phyloP scores from a whole-genome alignment of 768 basidiomycete genomes.

The Chalciporus chontae region DNA sequence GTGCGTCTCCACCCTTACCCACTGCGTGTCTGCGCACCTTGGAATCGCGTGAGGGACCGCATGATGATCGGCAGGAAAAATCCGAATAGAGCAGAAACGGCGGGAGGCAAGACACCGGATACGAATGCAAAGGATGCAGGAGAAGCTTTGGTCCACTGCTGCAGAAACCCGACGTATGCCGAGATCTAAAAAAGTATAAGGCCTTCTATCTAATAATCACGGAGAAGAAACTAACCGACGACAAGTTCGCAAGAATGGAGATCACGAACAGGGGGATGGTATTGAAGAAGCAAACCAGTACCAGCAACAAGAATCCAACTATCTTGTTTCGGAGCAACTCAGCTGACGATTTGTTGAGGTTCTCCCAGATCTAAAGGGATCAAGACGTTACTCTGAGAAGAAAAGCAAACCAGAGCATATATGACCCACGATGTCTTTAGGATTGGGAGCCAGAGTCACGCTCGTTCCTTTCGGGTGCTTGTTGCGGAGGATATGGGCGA shows the following conservation, averaged over 20 bases:
- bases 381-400: not conserved
- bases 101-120: slow-evolving; percentile 90
- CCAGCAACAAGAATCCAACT: slow-evolving; percentile 77
- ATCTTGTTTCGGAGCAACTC: slow-evolving; percentile 64
- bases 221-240: slow-evolving; percentile 49
- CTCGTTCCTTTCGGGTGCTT: slow-evolving; percentile 74
- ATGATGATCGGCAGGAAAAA: slow-evolving; percentile 91
- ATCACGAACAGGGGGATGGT: slow-evolving; percentile 89
- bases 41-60: slow-evolving; percentile 74
- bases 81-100: slow-evolving; percentile 83
- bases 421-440: slow-evolving; percentile 74
- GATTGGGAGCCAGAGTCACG: slow-evolving; percentile 78
- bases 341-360: slow-evolving; percentile 70
- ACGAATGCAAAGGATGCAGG: slow-evolving; percentile 72
- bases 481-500: slow-evolving; percentile 62
- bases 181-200: slow-evolving; percentile 29
- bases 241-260: slow-evolving; percentile 88
- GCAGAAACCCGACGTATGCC: slow-evolving; percentile 70
- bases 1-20: slow-evolving; percentile 13
- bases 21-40: slow-evolving; percentile 44
- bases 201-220: not conserved
- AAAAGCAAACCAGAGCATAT: not conserved
- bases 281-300: slow-evolving; percentile 87
- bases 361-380: slow-evolving; percentile 73
- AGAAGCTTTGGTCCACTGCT: slow-evolving; percentile 64